Evolutionary conservation across 2,329 filamentous ascomycete species (phyloP), one percentile per base, ranked within the genome.

Genomic region (Colletotrichum gigasporum): DNA sequence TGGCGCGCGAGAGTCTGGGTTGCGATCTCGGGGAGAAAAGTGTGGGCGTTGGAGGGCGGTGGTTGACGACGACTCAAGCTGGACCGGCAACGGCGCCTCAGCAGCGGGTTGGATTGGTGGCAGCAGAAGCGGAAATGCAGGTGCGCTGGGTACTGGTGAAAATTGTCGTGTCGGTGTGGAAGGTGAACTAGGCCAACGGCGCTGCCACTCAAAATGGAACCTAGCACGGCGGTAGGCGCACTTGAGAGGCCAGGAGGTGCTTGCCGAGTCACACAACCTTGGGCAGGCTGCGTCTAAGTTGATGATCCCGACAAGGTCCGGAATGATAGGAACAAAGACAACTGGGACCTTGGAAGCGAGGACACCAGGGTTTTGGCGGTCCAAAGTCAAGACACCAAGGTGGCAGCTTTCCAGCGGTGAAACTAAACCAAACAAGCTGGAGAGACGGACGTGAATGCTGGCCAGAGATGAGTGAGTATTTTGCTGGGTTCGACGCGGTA

Each of bases 151-250:
- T 20, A 51, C 35, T 61, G 37, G 11, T 50, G 54, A 50, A 59
- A 45, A 50, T 39, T 45, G 48, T 42, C 34, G 55, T 63, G 55
- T 64, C 56, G 56, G 61, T 64, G 57, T 65, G 28, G 24, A 54
- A 54, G 61, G 41, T 61, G 56, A 62, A 20, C 56, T 55, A 62
- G 57, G 20, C 55, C n/a, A 28, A 28, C 28, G 18, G 39, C 45
- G 55, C 26, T 60, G 55, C 42, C 39, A 37, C 55, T 60, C 47
- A 18, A 60, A 42, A 53, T 30, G 32, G 61, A 42, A 53, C 55
- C 51, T 20, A n/a, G 16, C 41, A 34, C 10, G 32, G 10, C 3
- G 32, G 32, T 37, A 34, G 45, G 30, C 22, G 59, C 53, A 32
- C 52, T 20, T 44, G 45, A 58, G 16, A 48, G 44, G 45, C 22